Evolutionary conservation across 129 eudicot genomes (phyloP), one percentile per base, ranked within the genome.

Genomic region (Silybum marianum): DNA sequence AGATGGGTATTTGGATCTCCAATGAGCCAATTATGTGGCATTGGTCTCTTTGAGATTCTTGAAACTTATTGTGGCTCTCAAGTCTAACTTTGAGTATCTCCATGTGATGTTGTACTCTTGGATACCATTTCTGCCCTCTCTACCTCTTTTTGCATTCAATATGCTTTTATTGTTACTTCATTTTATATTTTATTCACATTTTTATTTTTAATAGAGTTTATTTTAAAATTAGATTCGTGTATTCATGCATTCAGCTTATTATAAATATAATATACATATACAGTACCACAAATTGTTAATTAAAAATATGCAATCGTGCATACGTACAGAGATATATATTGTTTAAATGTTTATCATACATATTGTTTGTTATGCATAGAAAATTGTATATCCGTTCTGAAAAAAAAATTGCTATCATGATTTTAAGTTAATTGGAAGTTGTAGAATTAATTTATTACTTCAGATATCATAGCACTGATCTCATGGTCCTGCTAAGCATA

Each of bases 11-110:
- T 88, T 68, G 44, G 83, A 63, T 72, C 76, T 83, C 84, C 85
- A 75, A 88, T 68, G 86, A 88, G 89, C 87, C 91, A 80, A 88
- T 65, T 76, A 28, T 51, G 40, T 46, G 70, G 72, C 74, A 87
- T 76, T 63, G 90, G 85, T 71, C 85, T 79, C 73, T 83, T 71
- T 65, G 72, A 77, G 86, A 73, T 83, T 73, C 78, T 71, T 74
- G 73, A 76, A 80, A 71, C 78, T 76, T 72, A 80, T 80, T 73
- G 87, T 80, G 73, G 23, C 83, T 87, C 85, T 84, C 87, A 72
- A 87, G 80, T 83, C n/a, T 44, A 46, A 62, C 26, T 82, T 66
- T 25, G 85, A 74, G 87, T 63, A 26, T 46, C 69, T 71, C 73
- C 85, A 85, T 80, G 85, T 51, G 63, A 75, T 62, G 28, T 60